These are phyloP conservation scores for Heimioporus sp. DNA, from an alignment of 768 basidiomycete genomes.

Conservation along the genomic window DNA sequence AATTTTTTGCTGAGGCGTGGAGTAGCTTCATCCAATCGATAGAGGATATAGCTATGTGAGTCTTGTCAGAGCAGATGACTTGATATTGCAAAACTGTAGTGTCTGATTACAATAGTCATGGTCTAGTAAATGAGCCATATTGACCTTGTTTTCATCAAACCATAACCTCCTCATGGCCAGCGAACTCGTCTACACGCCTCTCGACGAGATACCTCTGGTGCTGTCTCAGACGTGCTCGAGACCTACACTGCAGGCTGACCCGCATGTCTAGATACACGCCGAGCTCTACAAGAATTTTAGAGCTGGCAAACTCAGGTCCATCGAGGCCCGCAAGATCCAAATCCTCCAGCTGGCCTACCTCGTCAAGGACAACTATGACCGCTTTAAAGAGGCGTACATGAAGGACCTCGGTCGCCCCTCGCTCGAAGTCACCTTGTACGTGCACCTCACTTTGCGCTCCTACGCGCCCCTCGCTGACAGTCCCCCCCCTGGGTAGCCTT, in stretches of 20 bases:
- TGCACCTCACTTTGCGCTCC: conserved; percentile 8
- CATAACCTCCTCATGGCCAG: conserved; percentile 15
- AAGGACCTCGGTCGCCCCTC: conserved; percentile 63
- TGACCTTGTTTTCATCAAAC: too few relatives aligned
- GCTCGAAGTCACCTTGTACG: conserved; percentile 56
- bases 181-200: conserved; percentile 43
- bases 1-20: too few relatives aligned
- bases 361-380: conserved; percentile 66
- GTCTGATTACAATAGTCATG: too few relatives aligned
- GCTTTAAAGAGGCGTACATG: conserved; percentile 55
- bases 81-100: too few relatives aligned
- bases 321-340: conserved; percentile 72
- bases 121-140: too few relatives aligned
- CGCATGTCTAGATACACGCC: conserved; percentile 48
- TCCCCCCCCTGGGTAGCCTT: conserved; percentile 51
- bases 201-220: conserved; percentile 55
- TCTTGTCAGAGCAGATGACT: too few relatives aligned
- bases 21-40: too few relatives aligned
- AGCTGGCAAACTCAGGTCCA: conserved; percentile 61
- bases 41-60: too few relatives aligned
- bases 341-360: conserved; percentile 73
- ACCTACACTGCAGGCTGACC: not conserved
- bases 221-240: not conserved
- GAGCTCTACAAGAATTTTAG: conserved; percentile 57
- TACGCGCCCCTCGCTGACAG: too few relatives aligned